Base-by-base conservation (phyloP, 2,329 filamentous ascomycete genomes). In the Colletotrichum lentis region DNA sequence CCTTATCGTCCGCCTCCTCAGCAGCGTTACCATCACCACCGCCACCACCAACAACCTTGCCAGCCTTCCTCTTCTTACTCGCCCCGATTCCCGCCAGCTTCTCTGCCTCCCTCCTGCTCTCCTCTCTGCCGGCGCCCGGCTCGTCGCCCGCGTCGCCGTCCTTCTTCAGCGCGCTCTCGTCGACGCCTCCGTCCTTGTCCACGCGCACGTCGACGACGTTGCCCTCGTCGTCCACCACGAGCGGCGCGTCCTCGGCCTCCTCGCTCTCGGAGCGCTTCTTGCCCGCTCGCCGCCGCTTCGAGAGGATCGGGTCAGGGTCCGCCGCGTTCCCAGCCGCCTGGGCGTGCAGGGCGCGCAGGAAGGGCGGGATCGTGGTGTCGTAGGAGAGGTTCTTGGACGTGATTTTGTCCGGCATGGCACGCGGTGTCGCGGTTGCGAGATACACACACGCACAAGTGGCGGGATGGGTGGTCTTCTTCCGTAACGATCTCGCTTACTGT, bases 171-270 rank as follows among this genome's bases (percentile, higher is more conserved):
- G 67, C 69, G 72, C 74, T 65, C 37, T 70, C 73, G n/a, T 75
- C 79, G n/a, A 83, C 78, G 4, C 70, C 74, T 8, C 83, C 83
- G 69, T 85, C 82, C 52, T 76, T 75, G 60, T 78, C 79, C 5
- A 85, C 76, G 20, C 85, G 70, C 73, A 87, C 72, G 79, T 77
- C 54, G 37, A 90, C 85, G 37, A 90, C 84, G 62, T 92, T 90
- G 57, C 88, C 91, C 5, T 86, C 83, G 75, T 93, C 91, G 72
- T 95, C 87, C 4, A 96, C 87, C 59, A 93, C 88, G 0, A 93
- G 84, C 0, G 92, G 92, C 57, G 84, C 90, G 76, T 95, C 92
- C 72, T 95, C 92, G 14, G 90, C 91, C 69, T 93, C 88, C 47
- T 90, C 89, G 72, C 90, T 88, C 67, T 81, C 86, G 18, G 86